phyloP scores from a whole-genome alignment of 768 basidiomycete species.

The Dacryopinax spathularia region DNA sequence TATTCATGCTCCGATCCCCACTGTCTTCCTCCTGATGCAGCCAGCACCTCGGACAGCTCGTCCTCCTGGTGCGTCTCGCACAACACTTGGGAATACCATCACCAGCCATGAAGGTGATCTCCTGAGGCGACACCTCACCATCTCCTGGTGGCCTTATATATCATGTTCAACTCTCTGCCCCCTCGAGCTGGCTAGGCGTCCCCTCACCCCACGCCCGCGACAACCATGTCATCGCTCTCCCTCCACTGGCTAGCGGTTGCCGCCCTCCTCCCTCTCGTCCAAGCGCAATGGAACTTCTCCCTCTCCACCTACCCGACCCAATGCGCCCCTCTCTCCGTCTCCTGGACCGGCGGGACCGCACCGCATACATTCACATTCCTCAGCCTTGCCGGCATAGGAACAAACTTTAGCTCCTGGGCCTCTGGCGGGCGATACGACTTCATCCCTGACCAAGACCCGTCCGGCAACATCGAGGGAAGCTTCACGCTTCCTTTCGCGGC shows the following conservation, averaged over 20 bases:
- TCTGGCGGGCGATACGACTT: background rate
- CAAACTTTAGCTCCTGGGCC: background rate
- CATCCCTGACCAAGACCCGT: background rate
- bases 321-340: background rate
- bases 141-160: background rate
- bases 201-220: no score
- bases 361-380: constrained; percentile 1
- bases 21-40: no score
- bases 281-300: background rate
- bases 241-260: background rate
- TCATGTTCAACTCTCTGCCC: background rate
- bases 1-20: no score
- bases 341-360: background rate
- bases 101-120: no score
- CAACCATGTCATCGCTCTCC: background rate
- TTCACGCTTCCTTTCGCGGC: background rate
- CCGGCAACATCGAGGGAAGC: background rate
- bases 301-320: background rate
- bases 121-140: no score
- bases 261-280: background rate
- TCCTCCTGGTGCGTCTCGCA: no score
- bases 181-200: background rate
- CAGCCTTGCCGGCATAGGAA: background rate
- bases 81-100: no score
- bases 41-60: no score